Base-by-base conservation (phyloP, 371 early-diverging fungal genomes). In the Blastocladiella emersonii region DNA sequence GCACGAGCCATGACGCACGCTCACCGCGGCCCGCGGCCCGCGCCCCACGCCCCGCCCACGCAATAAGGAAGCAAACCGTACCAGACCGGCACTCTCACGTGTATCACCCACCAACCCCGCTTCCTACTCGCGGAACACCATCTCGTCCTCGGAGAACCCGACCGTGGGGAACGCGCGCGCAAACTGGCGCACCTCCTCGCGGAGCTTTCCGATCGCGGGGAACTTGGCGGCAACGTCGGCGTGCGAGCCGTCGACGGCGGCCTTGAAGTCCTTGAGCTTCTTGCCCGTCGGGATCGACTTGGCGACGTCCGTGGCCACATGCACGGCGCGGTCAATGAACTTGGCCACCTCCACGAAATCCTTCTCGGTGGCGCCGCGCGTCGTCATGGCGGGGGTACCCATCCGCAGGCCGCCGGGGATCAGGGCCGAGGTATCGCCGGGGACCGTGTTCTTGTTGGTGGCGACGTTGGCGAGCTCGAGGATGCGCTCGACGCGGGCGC, bases 371-470 rank as follows among this genome's bases (percentile, higher is more conserved):
- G 98, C 78, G 0, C 96, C 96, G 67, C 99, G 88, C 48, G 93
- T 85, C 53, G 99, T 99, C 91, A 98, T 93, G 35, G 99, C 98
- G 35, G 98, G 95, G 2, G 95, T 61, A 61, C 81, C 87, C 59
- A 87, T 69, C 25, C 99, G 86, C 64, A 99, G 82, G 63, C 98
- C 99, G 62, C 93, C 88, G 30, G 99, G 99, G 39, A 91, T 83
- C 70, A 98, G 77, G 6, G 98, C 97, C 43, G 85, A 86, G 73
- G 85, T 91, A 76, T 99, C 98, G 43, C 93, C 92, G 17, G 95
- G 95, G 25, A 99, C 91, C 0, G 98, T 95, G 84, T 99, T 98
- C 82, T 98, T 98, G 86, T 99, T 99, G 51, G 93, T 84, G 0
- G 94, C 91, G 70, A 99, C 92, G 73, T 95, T 95, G 70, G 82